Evolutionary conservation across 345 rosid genomes (phyloP).

Genomic region (Populus euphratica): DNA sequence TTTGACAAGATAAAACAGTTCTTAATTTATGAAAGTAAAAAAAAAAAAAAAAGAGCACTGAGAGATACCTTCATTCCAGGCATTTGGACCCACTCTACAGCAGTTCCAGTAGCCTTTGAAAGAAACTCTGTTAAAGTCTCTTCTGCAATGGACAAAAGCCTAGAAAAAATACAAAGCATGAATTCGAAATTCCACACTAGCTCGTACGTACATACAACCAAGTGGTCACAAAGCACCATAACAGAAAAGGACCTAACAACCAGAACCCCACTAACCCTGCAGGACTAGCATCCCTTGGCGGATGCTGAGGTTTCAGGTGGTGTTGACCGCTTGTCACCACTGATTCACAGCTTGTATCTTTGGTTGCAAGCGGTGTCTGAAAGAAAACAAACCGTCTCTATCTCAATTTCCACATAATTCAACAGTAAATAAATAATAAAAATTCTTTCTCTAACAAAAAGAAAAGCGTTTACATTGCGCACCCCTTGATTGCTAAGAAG

Average conservation of each 20-base stretch:
- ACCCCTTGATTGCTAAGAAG: not conserved
- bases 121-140: conserved; percentile 99
- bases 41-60: conserved; percentile 1
- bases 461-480: not conserved
- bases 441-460: not conserved
- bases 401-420: conserved; percentile 13
- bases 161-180: conserved; percentile 32
- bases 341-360: conserved; percentile 98
- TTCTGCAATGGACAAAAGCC: conserved; percentile 99
- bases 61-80: conserved; percentile 99
- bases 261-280: conserved; percentile 82
- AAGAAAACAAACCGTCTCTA: conserved; percentile 22
- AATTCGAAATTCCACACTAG: conserved; percentile 16
- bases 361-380: conserved; percentile 82
- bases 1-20: not conserved
- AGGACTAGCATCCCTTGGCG: conserved; percentile 99
- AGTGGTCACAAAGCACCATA: conserved; percentile 25
- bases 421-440: not conserved
- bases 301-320: conserved; percentile 91
- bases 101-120: conserved; percentile 99
- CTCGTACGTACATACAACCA: conserved; percentile 14
- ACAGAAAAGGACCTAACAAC: conserved; percentile 47
- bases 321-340: conserved; percentile 98
- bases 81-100: conserved; percentile 99
- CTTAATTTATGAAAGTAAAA: not conserved